Evolutionary conservation across 1,284 basidiomycete species (phyloP), one percentile per base, ranked within the genome.

Genomic region (Tylopilus orsonianus): DNA sequence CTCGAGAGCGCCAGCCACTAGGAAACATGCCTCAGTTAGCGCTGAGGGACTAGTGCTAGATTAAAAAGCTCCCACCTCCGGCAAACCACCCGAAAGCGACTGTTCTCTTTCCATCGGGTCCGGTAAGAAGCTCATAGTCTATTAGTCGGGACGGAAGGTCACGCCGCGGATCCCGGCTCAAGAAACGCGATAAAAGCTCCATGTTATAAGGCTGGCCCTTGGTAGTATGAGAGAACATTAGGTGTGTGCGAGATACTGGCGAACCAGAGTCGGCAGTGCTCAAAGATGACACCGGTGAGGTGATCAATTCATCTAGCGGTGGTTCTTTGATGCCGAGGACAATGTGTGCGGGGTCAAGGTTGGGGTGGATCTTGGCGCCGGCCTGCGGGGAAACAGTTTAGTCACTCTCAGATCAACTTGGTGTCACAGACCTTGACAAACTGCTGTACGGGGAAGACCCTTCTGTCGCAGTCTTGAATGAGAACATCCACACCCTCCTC

Each of bases 61-160:
- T 45, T 9, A 6, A 7, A 29, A 23, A 9, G 2, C 18, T 37
- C 78, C 49, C 47, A 90, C 89, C 87, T 64, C 92, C 91, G 1
- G 92, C 91, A 59, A 84, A 91, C 83, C 85, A 91, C 0, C 92
- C 92, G 68, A 95, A 94, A 0, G 86, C 92, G 10, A 93, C 90
- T 0, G 87, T 88, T 18, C 93, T 74, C 65, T 88, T 88, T 9
- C 87, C 84, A 27, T 74, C 71, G 4, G 62, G 57, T 30, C 75
- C 79, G 1, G 81, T 86, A 22, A 96, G 71, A 4, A 94, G 78
- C 60, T 95, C 93, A 60, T 90, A 93, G 66, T 96, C 93, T 53
- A 96, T 78, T 18, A 94, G 68, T 0, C 81, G 77, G 8, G 86
- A 72, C 2, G 67, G 64, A 40, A 68, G 53, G 8, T 58, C 44